Evolutionary conservation across 1,284 basidiomycete genomes (phyloP).

Genomic region (Pseudozyma hubeiensis): DNA sequence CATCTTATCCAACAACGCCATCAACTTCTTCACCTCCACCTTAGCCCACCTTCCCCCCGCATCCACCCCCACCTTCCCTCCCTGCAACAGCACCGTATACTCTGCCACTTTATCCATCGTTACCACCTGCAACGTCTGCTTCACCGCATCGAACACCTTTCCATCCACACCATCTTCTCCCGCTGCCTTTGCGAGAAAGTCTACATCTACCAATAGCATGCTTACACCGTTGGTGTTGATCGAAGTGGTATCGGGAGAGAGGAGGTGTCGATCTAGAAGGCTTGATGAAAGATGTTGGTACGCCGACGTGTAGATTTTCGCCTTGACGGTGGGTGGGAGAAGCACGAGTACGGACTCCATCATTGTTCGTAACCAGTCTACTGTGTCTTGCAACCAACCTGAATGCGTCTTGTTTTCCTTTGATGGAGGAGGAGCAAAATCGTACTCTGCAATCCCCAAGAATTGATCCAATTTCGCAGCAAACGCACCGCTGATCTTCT

Average conservation of each 20-base stretch:
- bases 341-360: constrained; percentile 91
- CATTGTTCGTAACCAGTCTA: constrained; percentile 95
- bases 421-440: constrained; percentile 79
- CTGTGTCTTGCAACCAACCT: constrained; percentile 91
- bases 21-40: constrained; percentile 27
- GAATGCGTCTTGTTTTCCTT: constrained; percentile 73
- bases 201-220: constrained; percentile 43
- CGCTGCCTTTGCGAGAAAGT: constrained; percentile 48
- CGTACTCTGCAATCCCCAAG: constrained; percentile 92
- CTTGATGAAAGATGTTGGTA: constrained; percentile 85
- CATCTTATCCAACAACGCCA: constrained; percentile 41
- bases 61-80: constrained; percentile 7
- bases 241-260: constrained; percentile 28
- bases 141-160: constrained; percentile 9
- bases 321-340: constrained; percentile 79
- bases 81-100: constrained; percentile 72
- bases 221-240: constrained; percentile 23
- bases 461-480: constrained; percentile 95
- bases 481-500: constrained; percentile 84
- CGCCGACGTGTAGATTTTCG: constrained; percentile 86
- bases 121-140: constrained; percentile 81
- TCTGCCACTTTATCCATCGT: constrained; percentile 83
- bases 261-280: constrained; percentile 76
- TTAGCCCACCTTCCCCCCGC: constrained; percentile 10
- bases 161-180: constrained; percentile 14